These are phyloP conservation scores for Neoboletus magnificus DNA, from an alignment of 768 basidiomycete genomes.

Conservation along the genomic window DNA sequence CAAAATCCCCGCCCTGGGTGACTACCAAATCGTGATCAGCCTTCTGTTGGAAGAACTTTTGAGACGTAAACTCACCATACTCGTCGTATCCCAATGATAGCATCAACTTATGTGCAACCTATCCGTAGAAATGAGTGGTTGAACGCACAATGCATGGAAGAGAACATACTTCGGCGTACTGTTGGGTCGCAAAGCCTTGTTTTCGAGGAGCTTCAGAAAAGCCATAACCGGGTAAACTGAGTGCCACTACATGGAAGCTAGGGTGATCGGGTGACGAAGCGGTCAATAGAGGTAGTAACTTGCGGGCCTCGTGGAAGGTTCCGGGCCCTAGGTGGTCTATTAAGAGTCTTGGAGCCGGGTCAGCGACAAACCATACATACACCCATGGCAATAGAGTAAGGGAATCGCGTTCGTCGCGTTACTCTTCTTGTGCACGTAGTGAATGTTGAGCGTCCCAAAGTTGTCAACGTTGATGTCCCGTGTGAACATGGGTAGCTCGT, in stretches of 20 bases:
- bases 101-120: slow-evolving; percentile 51
- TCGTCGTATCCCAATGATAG: slow-evolving; percentile 44
- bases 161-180: slow-evolving; percentile 51
- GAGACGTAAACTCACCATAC: slow-evolving; percentile 36
- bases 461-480: slow-evolving; percentile 46
- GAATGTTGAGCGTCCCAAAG: slow-evolving; percentile 48
- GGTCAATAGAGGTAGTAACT: slow-evolving; percentile 53
- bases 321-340: slow-evolving; percentile 48
- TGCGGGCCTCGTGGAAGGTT: slow-evolving; percentile 43
- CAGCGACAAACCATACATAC: slow-evolving; percentile 26
- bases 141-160: background rate
- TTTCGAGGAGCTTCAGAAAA: slow-evolving; percentile 57
- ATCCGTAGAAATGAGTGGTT: slow-evolving; percentile 6
- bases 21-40: slow-evolving; percentile 29
- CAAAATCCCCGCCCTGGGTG: slow-evolving; percentile 51
- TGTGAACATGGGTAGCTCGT: slow-evolving; percentile 53
- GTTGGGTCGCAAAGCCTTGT: slow-evolving; percentile 46
- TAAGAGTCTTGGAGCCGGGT: background rate
- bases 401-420: slow-evolving; percentile 46
- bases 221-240: slow-evolving; percentile 58
- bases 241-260: slow-evolving; percentile 60
- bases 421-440: slow-evolving; percentile 59
- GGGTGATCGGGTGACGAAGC: slow-evolving; percentile 41
- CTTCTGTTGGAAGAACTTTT: background rate
- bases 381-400: slow-evolving; percentile 60